These are phyloP conservation scores for Fusarium anguioides DNA, from an alignment of 2,329 filamentous ascomycete species.

Conservation along the genomic window DNA sequence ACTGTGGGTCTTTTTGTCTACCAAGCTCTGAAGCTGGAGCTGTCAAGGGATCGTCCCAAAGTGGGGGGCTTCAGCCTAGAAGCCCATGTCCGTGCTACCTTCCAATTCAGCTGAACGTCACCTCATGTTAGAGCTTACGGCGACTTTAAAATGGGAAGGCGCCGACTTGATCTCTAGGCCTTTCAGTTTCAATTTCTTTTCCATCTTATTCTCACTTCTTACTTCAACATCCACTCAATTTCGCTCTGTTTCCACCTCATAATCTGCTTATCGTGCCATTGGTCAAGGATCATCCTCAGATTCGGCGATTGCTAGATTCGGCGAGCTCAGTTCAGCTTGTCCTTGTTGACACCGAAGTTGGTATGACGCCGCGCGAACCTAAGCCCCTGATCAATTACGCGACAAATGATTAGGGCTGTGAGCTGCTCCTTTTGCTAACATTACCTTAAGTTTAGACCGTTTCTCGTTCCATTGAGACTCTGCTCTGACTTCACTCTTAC, in stretches of 20 bases:
- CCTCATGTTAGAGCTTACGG: slow-evolving; percentile 7
- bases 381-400: slow-evolving; percentile 35
- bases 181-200: slow-evolving; percentile 1
- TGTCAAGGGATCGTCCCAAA: background rate
- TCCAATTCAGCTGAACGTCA: slow-evolving; percentile 28
- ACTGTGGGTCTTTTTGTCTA: slow-evolving; percentile 26
- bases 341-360: slow-evolving; percentile 29
- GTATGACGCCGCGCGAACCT: slow-evolving; percentile 25
- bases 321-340: slow-evolving; percentile 13
- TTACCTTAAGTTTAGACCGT: slow-evolving; percentile 11
- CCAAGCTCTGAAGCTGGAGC: background rate
- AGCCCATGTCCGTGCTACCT: slow-evolving; percentile 15
- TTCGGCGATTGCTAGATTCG: slow-evolving; percentile 44
- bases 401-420: background rate
- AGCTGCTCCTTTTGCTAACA: slow-evolving; percentile 24
- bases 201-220: background rate
- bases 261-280: slow-evolving; percentile 11
- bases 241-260: background rate
- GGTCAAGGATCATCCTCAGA: slow-evolving; percentile 26
- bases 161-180: slow-evolving; percentile 6
- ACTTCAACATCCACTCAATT: background rate
- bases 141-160: slow-evolving; percentile 34
- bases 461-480: too few species aligned
- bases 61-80: slow-evolving; percentile 38
- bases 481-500: background rate